Base-by-base conservation (phyloP, 192 early-diverging fungal genomes). In the Coemansia sp. region DNA sequence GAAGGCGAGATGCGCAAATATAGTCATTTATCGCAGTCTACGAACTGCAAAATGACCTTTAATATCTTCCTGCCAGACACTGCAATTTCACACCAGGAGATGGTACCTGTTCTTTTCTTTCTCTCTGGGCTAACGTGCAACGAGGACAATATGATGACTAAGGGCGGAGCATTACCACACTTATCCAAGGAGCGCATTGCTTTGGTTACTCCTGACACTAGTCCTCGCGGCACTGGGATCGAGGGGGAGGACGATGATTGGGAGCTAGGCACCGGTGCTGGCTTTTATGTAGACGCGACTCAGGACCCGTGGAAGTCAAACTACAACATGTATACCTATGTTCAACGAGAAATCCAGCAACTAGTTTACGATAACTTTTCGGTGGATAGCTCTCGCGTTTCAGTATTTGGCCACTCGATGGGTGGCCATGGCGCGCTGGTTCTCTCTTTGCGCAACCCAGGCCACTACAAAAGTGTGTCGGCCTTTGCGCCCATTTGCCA, bases 371-470 rank as follows among this genome's bases (percentile, higher is more conserved):
- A 76, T 32, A 68, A 74, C 62, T 73, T 92, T 18, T 81, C 84
- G 8, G 83, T 94, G 69, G 87, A 90, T 63, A 67, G 30, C 22
- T 65, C 70, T 18, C 86, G 86, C 54, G 71, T 88, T 12, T 87
- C 88, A 3, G 70, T 92, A 34, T 88, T 85, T 63, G 88, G 90
- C 3, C 88, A 89, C 65, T 89, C 87, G 5, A 90, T 91, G 88
- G 94, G 94, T 25, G 94, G 94, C 22, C 94, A 96, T 71, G 94
- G 94, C 53, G 94, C 94, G 12, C 82, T 96, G 23, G 73, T 89
- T 10, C 82, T 87, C 25, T 88, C 85, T 8, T 64, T 96, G 51
- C 89, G 88, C 73, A 92, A 92, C 60, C 84, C 85, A 6, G 78
- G 69, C n/a, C 58, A 79, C 34, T 96, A 87, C 82, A 84, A 84